These are phyloP conservation scores for Yarrowia sp. DNA, from an alignment of 805 yeast genomes.

Conservation along the genomic window DNA sequence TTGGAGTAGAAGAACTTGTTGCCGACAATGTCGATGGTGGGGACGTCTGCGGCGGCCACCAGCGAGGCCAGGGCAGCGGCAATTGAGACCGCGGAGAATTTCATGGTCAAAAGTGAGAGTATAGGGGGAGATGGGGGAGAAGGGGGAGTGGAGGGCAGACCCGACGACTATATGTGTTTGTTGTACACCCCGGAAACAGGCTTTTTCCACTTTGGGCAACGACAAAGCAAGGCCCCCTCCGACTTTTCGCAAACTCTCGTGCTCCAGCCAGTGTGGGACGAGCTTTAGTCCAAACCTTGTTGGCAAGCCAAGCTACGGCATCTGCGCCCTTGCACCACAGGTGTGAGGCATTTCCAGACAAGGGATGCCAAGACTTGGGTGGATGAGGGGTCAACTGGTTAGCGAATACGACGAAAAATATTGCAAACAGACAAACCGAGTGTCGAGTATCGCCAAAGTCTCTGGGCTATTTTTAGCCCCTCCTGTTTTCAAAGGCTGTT, in stretches of 20 bases:
- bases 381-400: too few species aligned
- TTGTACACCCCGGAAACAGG: constrained; percentile 1
- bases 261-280: background rate
- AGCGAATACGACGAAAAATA: too few species aligned
- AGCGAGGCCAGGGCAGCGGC: constrained; percentile 42
- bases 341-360: constrained; percentile 15
- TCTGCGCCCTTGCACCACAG: constrained; percentile 22
- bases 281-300: background rate
- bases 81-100: constrained; percentile 43
- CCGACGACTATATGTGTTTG: constrained; percentile 6
- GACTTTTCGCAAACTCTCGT: constrained; percentile 11
- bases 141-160: background rate
- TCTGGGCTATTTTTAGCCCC: constrained; percentile 6
- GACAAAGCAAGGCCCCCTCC: constrained; percentile 24
- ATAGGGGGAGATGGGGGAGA: background rate
- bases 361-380: too few species aligned
- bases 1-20: constrained; percentile 76
- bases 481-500: constrained; percentile 5
- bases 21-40: constrained; percentile 68
- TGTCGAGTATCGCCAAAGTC: too few species aligned
- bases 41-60: constrained; percentile 45
- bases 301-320: constrained; percentile 20
- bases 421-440: background rate
- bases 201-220: constrained; percentile 35
- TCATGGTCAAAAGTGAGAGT: constrained; percentile 42